Base-by-base conservation (phyloP, 1,284 basidiomycete species). In the Cutaneotrichosporon sp. region DNA sequence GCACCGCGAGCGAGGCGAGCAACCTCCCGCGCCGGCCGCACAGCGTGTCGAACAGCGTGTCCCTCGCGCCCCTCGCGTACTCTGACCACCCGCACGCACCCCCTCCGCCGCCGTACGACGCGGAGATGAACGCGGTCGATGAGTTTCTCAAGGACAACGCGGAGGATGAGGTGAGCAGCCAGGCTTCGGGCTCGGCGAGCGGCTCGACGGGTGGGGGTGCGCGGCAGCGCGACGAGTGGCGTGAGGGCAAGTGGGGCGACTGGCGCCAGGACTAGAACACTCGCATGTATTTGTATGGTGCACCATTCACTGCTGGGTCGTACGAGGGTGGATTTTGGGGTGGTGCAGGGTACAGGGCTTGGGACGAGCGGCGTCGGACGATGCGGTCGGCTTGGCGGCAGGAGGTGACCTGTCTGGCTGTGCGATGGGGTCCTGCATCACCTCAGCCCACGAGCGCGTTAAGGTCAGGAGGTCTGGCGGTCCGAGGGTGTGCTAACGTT, bases 1-100 rank as follows among this genome's bases (percentile, higher is more conserved):
- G 76, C 22, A 78, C 75, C 47, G 73, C 76, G 4, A 74, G 72
- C 14, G 73, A 73, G 58, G 75, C 75, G 14, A 69, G 67, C 50
- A 70, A 73, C 51, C 55, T 78, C 13, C 76, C 76, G 6, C 58
- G 68, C 11, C 59, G 70, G 18, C 5, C 38, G 18, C 38, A 42
- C 38, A 42, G 38, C 1, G 18, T 18, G 38, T 42, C 38, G 18
- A 42, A 18, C 18, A 42, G 38, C 18, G 38, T 42, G 6, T 42
- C 38, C 38, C 38, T 42, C 18, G 38, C 50, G 59, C 54, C 58
- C 56, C 38, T 18, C 36, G 20, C 33, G 9, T 42, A 50, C 49
- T 10, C 14, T 42, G 52, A 51, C 5, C 49, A 31, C 18, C 29
- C 27, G 16, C 25, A 34, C 20, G 33, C 51, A 2, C 22, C 27